These are phyloP conservation scores for Aspergillus asperescens DNA, from an alignment of 495 filamentous ascomycete genomes.

Conservation along the genomic window DNA sequence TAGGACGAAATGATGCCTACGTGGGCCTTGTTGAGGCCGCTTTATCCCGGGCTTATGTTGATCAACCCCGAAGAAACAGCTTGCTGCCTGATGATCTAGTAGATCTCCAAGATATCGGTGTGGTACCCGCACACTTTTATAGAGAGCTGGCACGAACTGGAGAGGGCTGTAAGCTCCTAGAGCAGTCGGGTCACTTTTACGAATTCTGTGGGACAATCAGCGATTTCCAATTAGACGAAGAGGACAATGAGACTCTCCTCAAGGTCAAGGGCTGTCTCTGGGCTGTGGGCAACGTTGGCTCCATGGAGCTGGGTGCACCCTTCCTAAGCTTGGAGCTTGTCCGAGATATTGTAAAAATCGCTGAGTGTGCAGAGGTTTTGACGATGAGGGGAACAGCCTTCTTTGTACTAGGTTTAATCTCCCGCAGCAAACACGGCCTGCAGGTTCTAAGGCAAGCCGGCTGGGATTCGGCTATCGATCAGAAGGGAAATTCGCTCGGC, in stretches of 20 bases:
- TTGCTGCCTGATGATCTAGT: constrained; percentile 50
- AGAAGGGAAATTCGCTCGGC: constrained; percentile 75
- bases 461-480: constrained; percentile 87
- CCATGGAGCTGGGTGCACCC: constrained; percentile 92
- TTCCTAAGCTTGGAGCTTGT: constrained; percentile 87
- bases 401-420: constrained; percentile 89
- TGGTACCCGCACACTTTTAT: constrained; percentile 94
- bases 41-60: constrained; percentile 79
- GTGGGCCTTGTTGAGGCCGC: constrained; percentile 93
- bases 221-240: constrained; percentile 72
- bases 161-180: constrained; percentile 84
- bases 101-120: constrained; percentile 55
- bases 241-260: constrained; percentile 80
- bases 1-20: constrained; percentile 90
- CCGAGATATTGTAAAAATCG: constrained; percentile 76
- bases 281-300: constrained; percentile 96
- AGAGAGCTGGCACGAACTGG: constrained; percentile 86
- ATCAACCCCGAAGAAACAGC: constrained; percentile 43
- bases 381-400: constrained; percentile 92
- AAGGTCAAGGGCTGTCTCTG: constrained; percentile 97
- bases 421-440: constrained; percentile 84
- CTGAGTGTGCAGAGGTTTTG: constrained; percentile 79
- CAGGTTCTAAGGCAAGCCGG: constrained; percentile 80
- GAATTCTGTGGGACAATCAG: constrained; percentile 86
- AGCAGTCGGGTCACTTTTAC: constrained; percentile 91